phyloP scores from a whole-genome alignment of 176 grass and related monocot species.

The Oryza rufipogon region DNA sequence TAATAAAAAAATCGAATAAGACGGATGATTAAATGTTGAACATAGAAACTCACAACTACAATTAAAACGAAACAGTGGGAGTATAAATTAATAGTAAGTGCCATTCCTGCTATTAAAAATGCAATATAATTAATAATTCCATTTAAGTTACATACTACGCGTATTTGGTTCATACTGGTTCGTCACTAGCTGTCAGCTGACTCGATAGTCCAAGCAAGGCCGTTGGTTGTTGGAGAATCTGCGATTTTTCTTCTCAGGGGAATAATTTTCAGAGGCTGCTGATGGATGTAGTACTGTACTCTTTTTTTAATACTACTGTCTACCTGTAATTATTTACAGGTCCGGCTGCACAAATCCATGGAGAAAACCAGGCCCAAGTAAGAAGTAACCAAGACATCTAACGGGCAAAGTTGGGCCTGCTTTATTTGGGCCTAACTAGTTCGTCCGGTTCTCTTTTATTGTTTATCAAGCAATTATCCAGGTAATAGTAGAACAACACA shows the following conservation, averaged over 20 bases:
- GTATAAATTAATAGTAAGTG: too few species aligned
- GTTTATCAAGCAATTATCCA: too few species aligned
- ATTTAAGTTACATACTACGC: not conserved
- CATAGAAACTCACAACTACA: too few species aligned
- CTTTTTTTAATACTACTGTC: not conserved
- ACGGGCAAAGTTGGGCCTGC: not conserved
- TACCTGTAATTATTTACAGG: not conserved
- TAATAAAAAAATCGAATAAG: too few species aligned
- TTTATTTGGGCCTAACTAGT: not conserved
- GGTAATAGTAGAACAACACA: too few species aligned
- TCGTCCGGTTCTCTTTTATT: too few species aligned
- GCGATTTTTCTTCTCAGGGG: not conserved
- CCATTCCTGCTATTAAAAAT: too few species aligned
- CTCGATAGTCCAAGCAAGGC: not conserved
- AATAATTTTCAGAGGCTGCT: not conserved
- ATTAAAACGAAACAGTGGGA: too few species aligned
- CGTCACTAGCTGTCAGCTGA: not conserved
- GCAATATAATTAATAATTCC: not conserved
- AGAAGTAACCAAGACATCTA: too few species aligned
- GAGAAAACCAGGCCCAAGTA: not conserved
- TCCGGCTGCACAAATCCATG: not conserved
- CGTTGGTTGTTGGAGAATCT: not conserved
- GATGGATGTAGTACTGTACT: not conserved
- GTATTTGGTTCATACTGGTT: not conserved
- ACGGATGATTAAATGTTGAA: too few species aligned